Evolutionary conservation across 768 basidiomycete species (phyloP).

Genomic region (Leccinellum rugosiceps): DNA sequence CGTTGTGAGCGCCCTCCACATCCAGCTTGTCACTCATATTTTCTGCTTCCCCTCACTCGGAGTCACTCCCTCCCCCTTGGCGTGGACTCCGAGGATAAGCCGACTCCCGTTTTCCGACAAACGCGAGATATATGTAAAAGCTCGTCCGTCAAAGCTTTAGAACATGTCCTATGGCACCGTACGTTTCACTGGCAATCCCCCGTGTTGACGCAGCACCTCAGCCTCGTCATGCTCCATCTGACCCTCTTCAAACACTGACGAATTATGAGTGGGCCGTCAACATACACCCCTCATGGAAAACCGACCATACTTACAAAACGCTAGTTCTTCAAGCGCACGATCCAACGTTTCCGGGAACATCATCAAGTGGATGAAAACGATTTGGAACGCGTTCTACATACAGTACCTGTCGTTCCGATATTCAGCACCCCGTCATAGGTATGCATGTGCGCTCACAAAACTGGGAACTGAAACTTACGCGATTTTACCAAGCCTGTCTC

Average conservation of each 20-base stretch:
- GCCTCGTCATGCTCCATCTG: background rate
- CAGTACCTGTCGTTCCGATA: background rate
- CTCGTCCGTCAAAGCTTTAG: no score
- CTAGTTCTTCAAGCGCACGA: background rate
- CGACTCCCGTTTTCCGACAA: no score
- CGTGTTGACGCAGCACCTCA: background rate
- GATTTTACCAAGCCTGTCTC: background rate
- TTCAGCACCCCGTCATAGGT: background rate
- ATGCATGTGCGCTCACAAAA: background rate
- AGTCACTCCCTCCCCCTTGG: no score
- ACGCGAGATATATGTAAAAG: no score
- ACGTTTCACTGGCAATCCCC: background rate
- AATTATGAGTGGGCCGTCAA: background rate
- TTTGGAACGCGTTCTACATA: background rate
- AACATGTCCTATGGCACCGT: no score
- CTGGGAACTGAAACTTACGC: background rate
- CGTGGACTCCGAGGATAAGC: no score
- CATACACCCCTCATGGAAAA: background rate
- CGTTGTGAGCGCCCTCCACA: no score
- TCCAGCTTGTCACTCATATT: no score
- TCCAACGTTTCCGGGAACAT: background rate
- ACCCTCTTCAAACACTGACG: background rate
- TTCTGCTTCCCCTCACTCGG: no score
- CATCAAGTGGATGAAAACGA: background rate
- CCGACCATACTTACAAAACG: background rate